phyloP scores from a whole-genome alignment of 2,329 filamentous ascomycete genomes.

The Botryosphaeria agaves region DNA sequence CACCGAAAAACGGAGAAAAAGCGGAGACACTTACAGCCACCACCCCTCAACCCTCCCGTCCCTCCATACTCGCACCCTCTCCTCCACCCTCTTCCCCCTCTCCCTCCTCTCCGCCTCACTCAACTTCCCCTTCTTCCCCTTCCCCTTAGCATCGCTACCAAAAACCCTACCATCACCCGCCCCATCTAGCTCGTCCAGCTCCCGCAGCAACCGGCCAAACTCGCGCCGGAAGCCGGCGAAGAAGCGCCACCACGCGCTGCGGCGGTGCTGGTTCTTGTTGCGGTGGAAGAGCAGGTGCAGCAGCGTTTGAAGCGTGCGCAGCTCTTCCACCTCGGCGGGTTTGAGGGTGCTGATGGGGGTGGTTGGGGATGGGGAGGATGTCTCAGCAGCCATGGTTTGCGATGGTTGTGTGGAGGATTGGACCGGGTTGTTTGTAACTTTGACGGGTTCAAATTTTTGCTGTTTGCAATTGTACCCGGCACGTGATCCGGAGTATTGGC shows the following conservation, averaged over 20 bases:
- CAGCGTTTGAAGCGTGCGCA: conserved; percentile 29
- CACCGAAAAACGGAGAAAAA: neutral
- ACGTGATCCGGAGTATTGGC: no score
- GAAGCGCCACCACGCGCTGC: conserved; percentile 63
- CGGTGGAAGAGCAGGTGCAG: conserved; percentile 62
- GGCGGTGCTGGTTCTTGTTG: conserved; percentile 81
- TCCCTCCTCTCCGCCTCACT: conserved; percentile 6
- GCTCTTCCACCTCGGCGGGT: conserved; percentile 14
- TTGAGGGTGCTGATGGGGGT: no score
- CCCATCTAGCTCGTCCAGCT: neutral
- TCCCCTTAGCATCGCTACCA: conserved; percentile 10
- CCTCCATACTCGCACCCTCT: conserved; percentile 4
- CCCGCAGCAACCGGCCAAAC: conserved; percentile 34
- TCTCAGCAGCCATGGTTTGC: no score
- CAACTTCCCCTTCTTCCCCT: neutral
- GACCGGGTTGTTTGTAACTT: no score
- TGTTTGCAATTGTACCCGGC: no score
- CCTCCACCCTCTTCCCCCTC: conserved; percentile 10
- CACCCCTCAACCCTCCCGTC: conserved; percentile 9
- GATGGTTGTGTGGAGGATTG: no score
- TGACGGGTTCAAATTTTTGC: no score
- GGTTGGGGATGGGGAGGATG: no score
- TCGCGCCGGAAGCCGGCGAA: conserved; percentile 56
- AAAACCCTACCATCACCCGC: conserved; percentile 17
- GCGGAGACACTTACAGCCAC: conserved; percentile 1